A percentile compares a stretch with the other conserved stretches of the same genome.
phyloP scores from a whole-genome alignment of 345 rosid species.

The Turritis glabra region DNA sequence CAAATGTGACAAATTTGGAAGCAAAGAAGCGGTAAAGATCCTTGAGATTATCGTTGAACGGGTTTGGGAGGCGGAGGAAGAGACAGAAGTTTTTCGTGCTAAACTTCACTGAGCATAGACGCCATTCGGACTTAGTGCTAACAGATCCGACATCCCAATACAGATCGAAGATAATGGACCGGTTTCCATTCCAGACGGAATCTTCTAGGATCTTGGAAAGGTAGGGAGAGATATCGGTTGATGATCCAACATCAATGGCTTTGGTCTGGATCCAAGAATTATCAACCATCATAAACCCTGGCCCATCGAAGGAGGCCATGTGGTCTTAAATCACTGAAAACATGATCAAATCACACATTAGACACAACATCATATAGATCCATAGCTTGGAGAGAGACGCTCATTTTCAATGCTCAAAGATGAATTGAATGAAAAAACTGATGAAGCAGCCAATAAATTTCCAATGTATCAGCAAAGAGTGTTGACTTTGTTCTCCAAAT shows the following conservation, averaged over 20 bases:
- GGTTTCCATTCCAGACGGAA: slow-evolving; percentile 35
- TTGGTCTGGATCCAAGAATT: slow-evolving; percentile 35
- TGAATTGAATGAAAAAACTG: not conserved
- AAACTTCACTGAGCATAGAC: slow-evolving; percentile 35
- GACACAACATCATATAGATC: not conserved
- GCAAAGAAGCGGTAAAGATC: slow-evolving; percentile 43
- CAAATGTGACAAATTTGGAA: slow-evolving; percentile 39
- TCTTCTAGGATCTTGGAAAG: slow-evolving; percentile 37
- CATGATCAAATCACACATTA: not conserved
- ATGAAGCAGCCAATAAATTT: not conserved
- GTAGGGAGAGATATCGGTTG: slow-evolving; percentile 41
- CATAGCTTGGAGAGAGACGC: not conserved
- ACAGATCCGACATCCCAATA: slow-evolving; percentile 29
- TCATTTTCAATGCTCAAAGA: not conserved
- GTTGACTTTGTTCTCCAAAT: too few relatives aligned
- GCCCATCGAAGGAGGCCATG: slow-evolving; percentile 41
- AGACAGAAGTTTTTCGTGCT: slow-evolving; percentile 38
- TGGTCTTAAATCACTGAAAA: not conserved
- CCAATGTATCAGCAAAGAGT: not conserved
- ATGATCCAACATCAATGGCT: slow-evolving; percentile 35
- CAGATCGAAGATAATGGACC: slow-evolving; percentile 34
- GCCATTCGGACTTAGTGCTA: slow-evolving; percentile 28
- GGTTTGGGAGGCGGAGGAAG: slow-evolving; percentile 34
- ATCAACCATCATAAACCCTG: slow-evolving; percentile 34
- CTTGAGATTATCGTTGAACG: slow-evolving; percentile 26